Evolutionary conservation across 495 filamentous ascomycete genomes (phyloP).

Genomic region (Chaetomidium leptoderma): DNA sequence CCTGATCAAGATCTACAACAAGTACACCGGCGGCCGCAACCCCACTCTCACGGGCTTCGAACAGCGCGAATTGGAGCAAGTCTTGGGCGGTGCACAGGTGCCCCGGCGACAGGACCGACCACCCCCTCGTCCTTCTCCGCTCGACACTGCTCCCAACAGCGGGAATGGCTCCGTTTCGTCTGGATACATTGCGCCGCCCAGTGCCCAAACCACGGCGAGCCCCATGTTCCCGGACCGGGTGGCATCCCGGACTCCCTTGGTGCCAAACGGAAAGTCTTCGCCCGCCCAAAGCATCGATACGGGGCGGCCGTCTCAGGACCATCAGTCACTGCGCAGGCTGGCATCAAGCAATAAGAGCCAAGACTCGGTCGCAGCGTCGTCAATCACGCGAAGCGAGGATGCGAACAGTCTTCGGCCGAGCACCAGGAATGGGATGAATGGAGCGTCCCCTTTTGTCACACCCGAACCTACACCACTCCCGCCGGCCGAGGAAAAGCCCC

Average conservation of each 20-base stretch:
- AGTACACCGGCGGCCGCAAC: conserved; percentile 84
- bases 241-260: conserved; percentile 31
- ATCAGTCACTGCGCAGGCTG: conserved; percentile 43
- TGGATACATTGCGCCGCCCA: conserved; percentile 24
- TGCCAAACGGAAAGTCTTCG: conserved; percentile 38
- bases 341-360: conserved; percentile 52
- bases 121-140: conserved; percentile 33
- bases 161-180: conserved; percentile 27
- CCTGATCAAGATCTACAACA: conserved; percentile 88
- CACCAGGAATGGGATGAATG: conserved; percentile 45
- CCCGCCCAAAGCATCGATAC: conserved; percentile 47
- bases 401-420: conserved; percentile 44
- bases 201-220: conserved; percentile 14
- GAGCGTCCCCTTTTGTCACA: conserved; percentile 36
- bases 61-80: conserved; percentile 66
- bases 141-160: conserved; percentile 29
- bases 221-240: conserved; percentile 22
- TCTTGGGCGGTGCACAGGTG: conserved; percentile 50
- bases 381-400: conserved; percentile 47
- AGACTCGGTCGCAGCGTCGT: conserved; percentile 49
- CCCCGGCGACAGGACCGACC: conserved; percentile 25
- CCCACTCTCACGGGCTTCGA: conserved; percentile 81
- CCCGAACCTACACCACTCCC: conserved; percentile 35
- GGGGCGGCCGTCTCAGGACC: conserved; percentile 37
- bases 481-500: conserved; percentile 40